Base-by-base conservation (phyloP, 1,284 basidiomycete genomes). In the Cutaneotrichosporon cavernicola region DNA sequence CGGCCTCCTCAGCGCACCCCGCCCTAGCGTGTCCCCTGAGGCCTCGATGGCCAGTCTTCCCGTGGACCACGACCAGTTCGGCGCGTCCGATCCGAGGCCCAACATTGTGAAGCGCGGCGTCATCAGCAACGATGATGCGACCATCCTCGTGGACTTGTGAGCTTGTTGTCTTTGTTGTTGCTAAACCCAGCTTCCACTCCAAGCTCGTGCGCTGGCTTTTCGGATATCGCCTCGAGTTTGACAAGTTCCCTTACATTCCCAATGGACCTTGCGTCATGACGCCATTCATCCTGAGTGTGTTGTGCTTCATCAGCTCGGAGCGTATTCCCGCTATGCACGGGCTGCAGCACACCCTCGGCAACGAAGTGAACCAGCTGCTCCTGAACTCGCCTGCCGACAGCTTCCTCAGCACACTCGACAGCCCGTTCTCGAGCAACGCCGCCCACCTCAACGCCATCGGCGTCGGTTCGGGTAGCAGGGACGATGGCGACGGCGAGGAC, bases 211-310 rank as follows among this genome's bases (percentile, higher is more conserved):
- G 65, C 5, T 72, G 73, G 62, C 63, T 80, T 8, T 76, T 74
- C 51, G 78, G 78, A 38, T 78, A 76, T 65, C 66, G 66, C 10
- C 70, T 80, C 26, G 65, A 72, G 52, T 72, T 77, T 56, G 62
- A 69, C 55, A 63, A 69, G 38, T 79, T 77, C 65, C 78, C 78
- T 4, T 80, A 77, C 63, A 69, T 78, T 16, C 64, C 71, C 1
- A 67, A 70, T 0, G 78, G 78, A 8, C 76, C 72, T 2, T 61
- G 56, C 7, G 63, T 62, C 2, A 77, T 80, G 43, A 79, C 78
- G 13, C 78, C 78, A 5, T 70, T 78, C 57, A 76, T 80, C 43
- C 72, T 79, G 38, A 71, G 70, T 16, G 73, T 78, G 13, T 61
- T 76, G 43, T 79, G 76, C 53, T 67, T 79, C 11, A 67, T 79